These are phyloP conservation scores for Alternaria atra DNA, from an alignment of 2,329 filamentous ascomycete genomes.

Conservation along the genomic window DNA sequence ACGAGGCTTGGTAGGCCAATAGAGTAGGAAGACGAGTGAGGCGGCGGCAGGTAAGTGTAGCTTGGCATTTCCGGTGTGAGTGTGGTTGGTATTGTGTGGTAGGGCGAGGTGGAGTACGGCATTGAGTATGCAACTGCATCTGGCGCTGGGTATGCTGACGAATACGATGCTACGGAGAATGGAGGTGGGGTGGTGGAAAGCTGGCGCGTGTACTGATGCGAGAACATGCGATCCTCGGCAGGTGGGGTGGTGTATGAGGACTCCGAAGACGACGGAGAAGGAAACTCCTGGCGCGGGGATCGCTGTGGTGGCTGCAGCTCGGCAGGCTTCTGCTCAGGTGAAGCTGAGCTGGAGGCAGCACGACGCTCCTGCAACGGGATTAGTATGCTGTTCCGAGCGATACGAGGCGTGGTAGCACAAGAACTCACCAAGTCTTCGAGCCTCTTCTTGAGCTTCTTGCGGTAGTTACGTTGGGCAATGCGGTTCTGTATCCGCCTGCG, in stretches of 20 bases:
- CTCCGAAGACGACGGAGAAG: conserved; percentile 49
- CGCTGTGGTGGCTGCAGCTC: conserved; percentile 57
- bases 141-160: conserved; percentile 71
- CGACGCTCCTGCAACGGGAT: conserved; percentile 66
- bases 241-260: conserved; percentile 59
- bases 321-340: conserved; percentile 66
- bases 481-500: conserved; percentile 94
- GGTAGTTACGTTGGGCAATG: conserved; percentile 97
- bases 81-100: conserved; percentile 51
- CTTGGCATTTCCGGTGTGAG: conserved; percentile 54
- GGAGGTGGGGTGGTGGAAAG: conserved; percentile 76
- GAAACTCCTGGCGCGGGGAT: conserved; percentile 50
- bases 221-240: conserved; percentile 74
- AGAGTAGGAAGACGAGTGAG: conserved; percentile 55
- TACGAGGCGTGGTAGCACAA: conserved; percentile 16
- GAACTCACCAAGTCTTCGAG: conserved; percentile 73
- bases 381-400: conserved; percentile 26
- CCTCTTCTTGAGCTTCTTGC: conserved; percentile 92
- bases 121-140: conserved; percentile 69
- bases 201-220: conserved; percentile 71
- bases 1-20: conserved; percentile 70
- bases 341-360: conserved; percentile 70
- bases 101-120: conserved; percentile 60
- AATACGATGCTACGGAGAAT: conserved; percentile 64
- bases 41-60: conserved; percentile 66